phyloP scores from a whole-genome alignment of 2,329 filamentous ascomycete genomes.

The Colletotrichum lentis region DNA sequence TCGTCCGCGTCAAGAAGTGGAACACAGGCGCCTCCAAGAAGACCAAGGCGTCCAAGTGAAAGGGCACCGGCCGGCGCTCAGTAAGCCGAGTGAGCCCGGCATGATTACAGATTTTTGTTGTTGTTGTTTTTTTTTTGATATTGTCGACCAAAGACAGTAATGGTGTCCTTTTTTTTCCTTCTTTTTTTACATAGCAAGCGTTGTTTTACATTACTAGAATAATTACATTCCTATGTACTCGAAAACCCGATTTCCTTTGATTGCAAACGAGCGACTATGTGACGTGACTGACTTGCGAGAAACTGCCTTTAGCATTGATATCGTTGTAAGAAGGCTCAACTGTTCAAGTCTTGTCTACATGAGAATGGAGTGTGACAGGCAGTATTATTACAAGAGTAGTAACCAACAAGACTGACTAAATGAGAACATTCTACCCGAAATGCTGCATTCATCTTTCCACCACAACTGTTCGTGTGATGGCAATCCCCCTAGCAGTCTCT shows the following conservation, averaged over 20 bases:
- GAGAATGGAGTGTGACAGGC: too few species aligned
- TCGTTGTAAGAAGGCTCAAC: too few species aligned
- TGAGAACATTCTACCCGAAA: too few species aligned
- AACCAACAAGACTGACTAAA: too few species aligned
- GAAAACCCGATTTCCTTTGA: accelerated
- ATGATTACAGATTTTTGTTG: not conserved
- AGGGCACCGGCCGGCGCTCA: conserved; percentile 9
- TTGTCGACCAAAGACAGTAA: too few species aligned
- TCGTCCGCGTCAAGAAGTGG: conserved; percentile 46
- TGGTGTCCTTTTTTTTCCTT: too few species aligned
- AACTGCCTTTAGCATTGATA: too few species aligned
- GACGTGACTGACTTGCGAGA: too few species aligned
- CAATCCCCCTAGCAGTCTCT: not conserved
- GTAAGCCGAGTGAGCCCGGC: not conserved
- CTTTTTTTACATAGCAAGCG: conserved; percentile 22
- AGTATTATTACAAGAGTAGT: accelerated
- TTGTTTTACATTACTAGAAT: not conserved
- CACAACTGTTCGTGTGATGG: not conserved
- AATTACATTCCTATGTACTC: too few species aligned
- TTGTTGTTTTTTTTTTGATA: too few species aligned
- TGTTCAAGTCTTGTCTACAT: too few species aligned
- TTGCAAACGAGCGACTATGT: too few species aligned
- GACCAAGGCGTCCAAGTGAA: conserved; percentile 26
- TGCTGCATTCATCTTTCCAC: conserved; percentile 1
- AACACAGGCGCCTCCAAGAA: conserved; percentile 27